Evolutionary conservation across 106 monocot species (phyloP), one percentile per base, ranked within the genome.

Genomic region (Dendrobium catenatum): DNA sequence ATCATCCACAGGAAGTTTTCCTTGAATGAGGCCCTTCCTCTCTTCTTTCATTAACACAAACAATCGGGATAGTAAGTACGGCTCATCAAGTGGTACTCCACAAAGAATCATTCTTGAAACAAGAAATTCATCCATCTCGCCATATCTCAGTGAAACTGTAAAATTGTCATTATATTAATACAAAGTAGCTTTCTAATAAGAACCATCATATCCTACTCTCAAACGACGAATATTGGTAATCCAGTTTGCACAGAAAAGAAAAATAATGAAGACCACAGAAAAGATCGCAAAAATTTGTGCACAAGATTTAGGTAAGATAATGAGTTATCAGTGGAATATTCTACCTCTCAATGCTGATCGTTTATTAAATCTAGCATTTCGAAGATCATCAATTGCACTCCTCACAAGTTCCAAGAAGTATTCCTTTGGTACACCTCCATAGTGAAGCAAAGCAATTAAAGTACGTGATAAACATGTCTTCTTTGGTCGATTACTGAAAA

Each of bases 61-160:
- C 46, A 94, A 31, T 10, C 80, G 80, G 44, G 19, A 72, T 40
- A 88, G 55, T 73, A 94, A 77, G 41, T 58, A 88, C 27, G 94
- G 85, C 72, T 94, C 94, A 73, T 88, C 84, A 58, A 92, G 83
- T 9, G 92, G 90, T 43, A 94, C 88, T 59, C 92, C 94, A 82
- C 80, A 88, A 13, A 83, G 73, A 17, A 94, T 90, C 92, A 94
- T 90, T 47, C 86, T 80, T 15, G 55, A 42, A 4, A 79, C 79
- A 37, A 92, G 68, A 79, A 24, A 84, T 19, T 92, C 85, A 81
- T 92, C 91, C 64, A 94, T 90, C 19, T 89, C 84, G 31, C 82
- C 86, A 79, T 90, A 75, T 19, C 56, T 81, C 6, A 79, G 61
- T 82, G 92, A 86, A 90, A 92, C 94, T 94, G 83, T 48, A 22